phyloP scores from a whole-genome alignment of 2,329 filamentous ascomycete genomes.

The Alternaria conjuncta region DNA sequence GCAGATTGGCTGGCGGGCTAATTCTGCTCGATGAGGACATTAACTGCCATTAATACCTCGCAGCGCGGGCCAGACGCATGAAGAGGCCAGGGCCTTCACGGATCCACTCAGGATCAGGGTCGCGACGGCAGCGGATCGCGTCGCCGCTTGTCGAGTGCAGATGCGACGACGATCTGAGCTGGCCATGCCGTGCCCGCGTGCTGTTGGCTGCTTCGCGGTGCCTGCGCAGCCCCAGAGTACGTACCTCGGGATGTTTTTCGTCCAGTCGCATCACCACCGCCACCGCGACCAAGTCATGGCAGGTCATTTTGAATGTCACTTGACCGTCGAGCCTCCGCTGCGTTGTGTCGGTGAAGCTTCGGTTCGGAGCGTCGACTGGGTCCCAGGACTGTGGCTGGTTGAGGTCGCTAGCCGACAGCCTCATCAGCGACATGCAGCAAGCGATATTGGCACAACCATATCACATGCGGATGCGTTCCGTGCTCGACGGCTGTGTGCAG shows the following conservation, averaged over 20 bases:
- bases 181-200: constrained; percentile 28
- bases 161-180: constrained; percentile 35
- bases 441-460: constrained; percentile 33
- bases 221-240: constrained; percentile 13
- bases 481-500: constrained; percentile 34
- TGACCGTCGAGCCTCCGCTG: constrained; percentile 20
- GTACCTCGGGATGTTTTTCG: constrained; percentile 11
- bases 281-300: constrained; percentile 1
- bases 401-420: constrained; percentile 21
- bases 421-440: constrained; percentile 32
- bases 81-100: constrained; percentile 22
- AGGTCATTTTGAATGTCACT: constrained; percentile 13
- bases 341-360: constrained; percentile 19
- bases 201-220: constrained; percentile 9
- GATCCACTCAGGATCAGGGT: constrained; percentile 15
- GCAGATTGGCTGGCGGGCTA: constrained; percentile 25
- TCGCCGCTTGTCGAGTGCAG: constrained; percentile 22
- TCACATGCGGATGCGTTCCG: constrained; percentile 19
- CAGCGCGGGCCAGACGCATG: constrained; percentile 17
- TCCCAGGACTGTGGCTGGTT: constrained; percentile 19
- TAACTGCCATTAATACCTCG: constrained; percentile 45
- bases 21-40: constrained; percentile 31
- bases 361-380: constrained; percentile 4
- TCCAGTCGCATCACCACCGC: constrained; percentile 18
- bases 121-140: constrained; percentile 35